These are phyloP conservation scores for Musa beccarii DNA, from an alignment of 176 grass and related monocot species.

Conservation along the genomic window DNA sequence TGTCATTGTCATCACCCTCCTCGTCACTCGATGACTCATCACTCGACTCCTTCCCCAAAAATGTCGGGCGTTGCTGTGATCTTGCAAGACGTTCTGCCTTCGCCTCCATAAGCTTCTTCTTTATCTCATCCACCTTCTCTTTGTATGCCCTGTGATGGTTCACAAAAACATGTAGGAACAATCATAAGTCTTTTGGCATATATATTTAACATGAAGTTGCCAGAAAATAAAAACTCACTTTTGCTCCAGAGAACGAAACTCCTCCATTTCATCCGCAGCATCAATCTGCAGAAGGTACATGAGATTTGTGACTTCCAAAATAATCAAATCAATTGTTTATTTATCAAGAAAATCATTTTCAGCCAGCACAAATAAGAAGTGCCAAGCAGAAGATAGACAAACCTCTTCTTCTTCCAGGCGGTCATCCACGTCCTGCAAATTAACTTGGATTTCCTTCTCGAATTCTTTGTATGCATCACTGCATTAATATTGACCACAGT, in stretches of 20 bases:
- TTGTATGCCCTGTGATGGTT: slow-evolving; percentile 33
- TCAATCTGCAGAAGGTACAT: slow-evolving; percentile 54
- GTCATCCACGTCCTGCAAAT: slow-evolving; percentile 65
- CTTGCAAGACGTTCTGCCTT: slow-evolving; percentile 30
- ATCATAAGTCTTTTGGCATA: no score
- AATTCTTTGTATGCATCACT: slow-evolving; percentile 97
- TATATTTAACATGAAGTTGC: background rate
- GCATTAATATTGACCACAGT: slow-evolving; percentile 11
- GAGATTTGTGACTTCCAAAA: background rate
- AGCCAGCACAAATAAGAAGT: background rate
- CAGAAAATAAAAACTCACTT: slow-evolving; percentile 26
- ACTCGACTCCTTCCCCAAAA: slow-evolving; percentile 27
- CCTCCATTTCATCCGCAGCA: slow-evolving; percentile 86
- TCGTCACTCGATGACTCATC: slow-evolving; percentile 30
- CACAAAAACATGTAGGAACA: background rate
- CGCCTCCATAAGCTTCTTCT: slow-evolving; percentile 36
- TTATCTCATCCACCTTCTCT: slow-evolving; percentile 39
- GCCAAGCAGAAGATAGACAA: background rate
- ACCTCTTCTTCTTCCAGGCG: slow-evolving; percentile 86
- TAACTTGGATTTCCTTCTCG: slow-evolving; percentile 88
- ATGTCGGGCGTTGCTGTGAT: slow-evolving; percentile 25
- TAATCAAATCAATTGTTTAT: background rate
- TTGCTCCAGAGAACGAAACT: slow-evolving; percentile 72
- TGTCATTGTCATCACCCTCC: slow-evolving; percentile 3
- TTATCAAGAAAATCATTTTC: background rate